Base-by-base conservation (phyloP, 2,329 filamentous ascomycete species). In the Helminthosporium solani region DNA sequence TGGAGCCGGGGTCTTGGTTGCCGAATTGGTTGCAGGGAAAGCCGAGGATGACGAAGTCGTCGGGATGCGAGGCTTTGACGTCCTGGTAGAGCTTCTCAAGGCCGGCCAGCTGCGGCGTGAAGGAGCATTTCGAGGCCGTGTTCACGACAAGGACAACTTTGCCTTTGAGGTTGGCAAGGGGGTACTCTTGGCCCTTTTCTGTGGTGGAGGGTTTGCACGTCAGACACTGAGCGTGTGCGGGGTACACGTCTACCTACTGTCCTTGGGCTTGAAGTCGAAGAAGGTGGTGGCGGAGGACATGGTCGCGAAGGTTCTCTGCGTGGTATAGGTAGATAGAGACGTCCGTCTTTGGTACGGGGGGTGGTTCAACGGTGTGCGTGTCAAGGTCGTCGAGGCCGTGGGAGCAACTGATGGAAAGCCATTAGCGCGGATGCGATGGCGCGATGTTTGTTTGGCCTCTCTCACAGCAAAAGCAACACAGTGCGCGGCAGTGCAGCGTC, bases 11-110 rank as follows among this genome's bases (percentile, higher is more conserved):
- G 68, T 97, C 94, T 75, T 99, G 94, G 58, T 75, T 74, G 65
- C 85, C 88, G 74, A 99, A 99, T 75, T 99, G 94, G 80, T 97
- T 99, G 85, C 92, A 97, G 47, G 94, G 94, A 77, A 99, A 97
- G 62, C 91, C 94, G 67, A 99, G 80, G 75, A 99, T 84, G 64
- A 84, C 79, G 70, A 99, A 94, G 65, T 90, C 80, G 64, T 90
- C 80, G 25, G 78, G 80, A 77, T 95, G 77, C 64, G 82, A 78
- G 57, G 77, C 77, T 60, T 82, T 83, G 67, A 96, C 64, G 41
- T 76, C 73, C 64, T 95, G 88, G 83, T 95, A 96, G 54, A 99
- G 82, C 66, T 82, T 86, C 77, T 99, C 91, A 41, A 99, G 87
- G 25, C 88, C 89, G 53, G 82, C 85, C 74, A 94, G 96, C 75